Evolutionary conservation across 164 flowering plant genomes (phyloP), one percentile per base, ranked within the genome.

Genomic region (Hamamelis virginiana): DNA sequence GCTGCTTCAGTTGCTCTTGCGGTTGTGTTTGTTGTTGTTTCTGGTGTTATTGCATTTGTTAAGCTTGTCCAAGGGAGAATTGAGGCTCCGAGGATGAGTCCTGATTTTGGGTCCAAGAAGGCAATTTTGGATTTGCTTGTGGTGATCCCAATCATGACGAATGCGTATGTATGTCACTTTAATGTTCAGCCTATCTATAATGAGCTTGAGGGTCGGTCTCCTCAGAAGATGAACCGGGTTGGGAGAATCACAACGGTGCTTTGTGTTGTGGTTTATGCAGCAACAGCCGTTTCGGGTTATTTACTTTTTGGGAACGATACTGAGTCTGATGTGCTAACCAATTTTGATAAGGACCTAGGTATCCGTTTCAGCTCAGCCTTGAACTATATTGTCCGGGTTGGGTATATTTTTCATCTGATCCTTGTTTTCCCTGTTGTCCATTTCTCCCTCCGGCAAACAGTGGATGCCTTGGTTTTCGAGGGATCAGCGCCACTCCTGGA

Each of bases 1-100:
- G 99, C 97, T 62, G 97, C 96, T 47, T 96, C 98, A 0, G 98
- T 96, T 0, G 97, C 90, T 58, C 87, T 96, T 8, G 99, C 99
- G 0, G 86, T 96, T 53, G 84, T 91, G 16, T 96, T 93, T 77
- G 99, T 96, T 9, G 75, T 89, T 11, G 95, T 91, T 67, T 78
- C 90, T 19, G 81, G 75, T 69, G 70, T 45, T 25, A 76, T 96
- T 65, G 94, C 98, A 0, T 58, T 76, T 47, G 74, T 95, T 72
- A 91, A 92, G 91, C 85, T 91, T n/a, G 74, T 85, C 14, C 92
- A 92, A 78, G 96, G 96, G 38, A 76, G 72, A 59, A 74, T 85
- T 41, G 95, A 89, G 56, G 68, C 83, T 62, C 97, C 99, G 0
- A 86, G 92, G 75, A 68, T 89, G 85, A 47, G 69, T 3, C 98